Evolutionary conservation across 306 rosid species (phyloP).

Genomic region (Rosa multiflora): DNA sequence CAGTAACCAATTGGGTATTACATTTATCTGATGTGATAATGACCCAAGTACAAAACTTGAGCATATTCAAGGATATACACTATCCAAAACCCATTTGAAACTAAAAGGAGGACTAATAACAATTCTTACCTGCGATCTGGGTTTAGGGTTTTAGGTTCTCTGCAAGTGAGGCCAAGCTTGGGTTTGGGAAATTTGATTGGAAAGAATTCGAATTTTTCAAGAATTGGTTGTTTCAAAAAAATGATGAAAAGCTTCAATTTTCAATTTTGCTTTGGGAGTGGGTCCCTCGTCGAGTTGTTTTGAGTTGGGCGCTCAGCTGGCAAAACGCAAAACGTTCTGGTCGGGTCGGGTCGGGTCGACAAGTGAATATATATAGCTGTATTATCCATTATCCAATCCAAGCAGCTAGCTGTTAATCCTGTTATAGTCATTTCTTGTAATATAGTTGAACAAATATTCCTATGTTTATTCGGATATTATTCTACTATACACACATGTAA

Average conservation of each 20-base stretch:
- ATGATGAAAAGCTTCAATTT: background rate
- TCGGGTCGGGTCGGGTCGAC: background rate
- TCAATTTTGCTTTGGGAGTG: background rate
- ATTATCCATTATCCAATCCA: too few relatives aligned
- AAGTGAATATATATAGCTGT: too few relatives aligned
- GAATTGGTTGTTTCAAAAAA: background rate
- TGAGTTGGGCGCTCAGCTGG: background rate
- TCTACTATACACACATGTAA: too few relatives aligned
- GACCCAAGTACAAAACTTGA: background rate
- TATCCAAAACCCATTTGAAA: background rate
- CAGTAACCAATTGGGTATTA: background rate
- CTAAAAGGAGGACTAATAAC: background rate
- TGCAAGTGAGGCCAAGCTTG: background rate
- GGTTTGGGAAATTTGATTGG: background rate
- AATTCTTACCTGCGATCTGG: background rate
- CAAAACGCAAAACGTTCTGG: too few relatives aligned
- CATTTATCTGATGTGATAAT: background rate
- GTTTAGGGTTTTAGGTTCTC: background rate
- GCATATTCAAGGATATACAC: background rate
- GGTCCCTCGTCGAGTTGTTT: background rate
- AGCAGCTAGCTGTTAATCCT: too few relatives aligned
- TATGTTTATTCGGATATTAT: too few relatives aligned
- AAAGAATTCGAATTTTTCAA: background rate
- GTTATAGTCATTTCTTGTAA: too few relatives aligned
- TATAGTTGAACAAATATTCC: too few relatives aligned